Conservation (phyloP, 1,139 yeast genomes). For the Suhomyces ambrosiae region DNA sequence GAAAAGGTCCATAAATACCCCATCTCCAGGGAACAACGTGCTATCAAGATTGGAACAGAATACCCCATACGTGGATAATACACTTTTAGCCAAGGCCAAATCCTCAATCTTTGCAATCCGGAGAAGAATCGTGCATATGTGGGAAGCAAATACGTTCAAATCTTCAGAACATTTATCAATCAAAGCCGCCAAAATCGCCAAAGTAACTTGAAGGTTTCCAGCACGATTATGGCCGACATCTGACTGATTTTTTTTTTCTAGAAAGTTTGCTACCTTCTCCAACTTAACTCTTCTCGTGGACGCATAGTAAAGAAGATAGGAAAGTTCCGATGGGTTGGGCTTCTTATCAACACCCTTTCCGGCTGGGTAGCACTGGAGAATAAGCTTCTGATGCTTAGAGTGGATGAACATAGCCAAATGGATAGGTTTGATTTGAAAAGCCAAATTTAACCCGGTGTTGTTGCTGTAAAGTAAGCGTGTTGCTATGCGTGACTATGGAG, state of each 20-base stretch:
- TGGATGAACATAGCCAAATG: constrained; percentile 40
- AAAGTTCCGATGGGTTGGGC: constrained; percentile 89
- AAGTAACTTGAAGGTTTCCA: constrained; percentile 83
- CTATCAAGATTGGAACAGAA: constrained; percentile 70
- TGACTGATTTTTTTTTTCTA: constrained; percentile 61
- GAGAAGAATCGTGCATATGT: constrained; percentile 52
- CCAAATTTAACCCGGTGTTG: no score
- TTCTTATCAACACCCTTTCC: constrained; percentile 84
- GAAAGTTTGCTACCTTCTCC: constrained; percentile 77
- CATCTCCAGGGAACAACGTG: constrained; percentile 72
- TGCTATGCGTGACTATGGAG: no score
- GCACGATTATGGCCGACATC: constrained; percentile 65
- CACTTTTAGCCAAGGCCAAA: constrained; percentile 55
- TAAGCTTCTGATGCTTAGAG: constrained; percentile 87
- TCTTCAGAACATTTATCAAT: constrained; percentile 80
- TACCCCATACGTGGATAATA: constrained; percentile 52
- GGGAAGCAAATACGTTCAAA: constrained; percentile 75
- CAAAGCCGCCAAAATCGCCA: constrained; percentile 68
- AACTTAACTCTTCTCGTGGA: constrained; percentile 85
- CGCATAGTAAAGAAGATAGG: constrained; percentile 88
- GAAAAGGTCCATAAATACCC: constrained; percentile 56
- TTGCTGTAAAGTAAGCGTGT: no score
- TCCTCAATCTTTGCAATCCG: constrained; percentile 54
- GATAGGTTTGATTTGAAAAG: no score
- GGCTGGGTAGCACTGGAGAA: constrained; percentile 90